These are phyloP conservation scores for Trichoderma koningii DNA, from an alignment of 2,329 filamentous ascomycete species.

Conservation along the genomic window DNA sequence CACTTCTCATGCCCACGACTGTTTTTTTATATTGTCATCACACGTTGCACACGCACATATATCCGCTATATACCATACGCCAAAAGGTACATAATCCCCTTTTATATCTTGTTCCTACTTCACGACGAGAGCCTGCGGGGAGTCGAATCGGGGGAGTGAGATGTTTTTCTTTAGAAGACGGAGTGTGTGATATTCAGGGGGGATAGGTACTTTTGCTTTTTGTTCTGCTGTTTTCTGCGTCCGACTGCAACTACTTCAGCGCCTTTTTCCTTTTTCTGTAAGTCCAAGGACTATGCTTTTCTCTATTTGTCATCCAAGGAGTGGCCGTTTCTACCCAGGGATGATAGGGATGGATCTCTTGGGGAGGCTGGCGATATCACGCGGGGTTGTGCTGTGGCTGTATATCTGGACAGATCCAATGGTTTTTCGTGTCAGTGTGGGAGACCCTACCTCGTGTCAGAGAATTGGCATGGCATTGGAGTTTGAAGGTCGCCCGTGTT, in stretches of 20 bases:
- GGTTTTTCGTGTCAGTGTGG: background rate
- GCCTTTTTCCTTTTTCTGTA: background rate
- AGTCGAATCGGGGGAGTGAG: background rate
- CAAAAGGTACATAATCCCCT: constrained; percentile 3
- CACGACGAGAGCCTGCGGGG: background rate
- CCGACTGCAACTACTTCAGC: background rate
- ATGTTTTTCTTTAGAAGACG: background rate
- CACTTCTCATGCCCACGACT: constrained; percentile 28
- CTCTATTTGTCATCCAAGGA: background rate
- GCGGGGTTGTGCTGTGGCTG: background rate
- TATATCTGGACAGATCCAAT: background rate
- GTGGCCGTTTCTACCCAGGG: background rate
- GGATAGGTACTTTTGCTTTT: constrained; percentile 3
- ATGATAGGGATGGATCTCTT: background rate
- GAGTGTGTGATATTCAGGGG: background rate
- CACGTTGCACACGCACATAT: background rate
- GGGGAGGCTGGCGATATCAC: background rate
- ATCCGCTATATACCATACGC: background rate
- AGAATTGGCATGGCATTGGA: constrained; percentile 26
- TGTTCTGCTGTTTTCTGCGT: background rate
- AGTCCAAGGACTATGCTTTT: background rate
- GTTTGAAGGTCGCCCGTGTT: background rate
- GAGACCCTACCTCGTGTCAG: constrained; percentile 28
- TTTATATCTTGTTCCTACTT: background rate
- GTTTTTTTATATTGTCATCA: constrained; percentile 14